Evolutionary conservation across 2,329 filamentous ascomycete species (phyloP).

Genomic region (Cladorrhinum sp.): DNA sequence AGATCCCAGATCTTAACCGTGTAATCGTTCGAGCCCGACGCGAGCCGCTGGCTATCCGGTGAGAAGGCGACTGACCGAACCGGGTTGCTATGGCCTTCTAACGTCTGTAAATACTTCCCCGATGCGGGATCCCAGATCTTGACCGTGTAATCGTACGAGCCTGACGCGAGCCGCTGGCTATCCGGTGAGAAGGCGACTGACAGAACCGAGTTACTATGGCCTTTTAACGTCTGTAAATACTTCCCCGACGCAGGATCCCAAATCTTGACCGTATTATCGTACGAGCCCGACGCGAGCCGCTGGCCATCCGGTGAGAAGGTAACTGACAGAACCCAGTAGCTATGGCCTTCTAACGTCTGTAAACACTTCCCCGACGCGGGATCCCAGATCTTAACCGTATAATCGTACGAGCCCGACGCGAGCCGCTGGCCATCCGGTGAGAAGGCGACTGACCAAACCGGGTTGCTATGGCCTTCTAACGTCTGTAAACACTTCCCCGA

Average conservation of each 20-base stretch:
- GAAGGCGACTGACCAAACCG: background rate
- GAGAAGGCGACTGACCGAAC: background rate
- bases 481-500: background rate
- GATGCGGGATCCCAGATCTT: background rate
- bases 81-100: background rate
- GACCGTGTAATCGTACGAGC: background rate
- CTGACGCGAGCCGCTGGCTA: background rate
- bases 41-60: background rate
- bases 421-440: constrained; percentile 1
- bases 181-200: background rate
- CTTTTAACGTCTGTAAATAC: background rate
- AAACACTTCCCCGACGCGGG: background rate
- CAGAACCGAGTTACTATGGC: background rate
- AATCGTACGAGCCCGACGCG: background rate
- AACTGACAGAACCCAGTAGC: background rate
- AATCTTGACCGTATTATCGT: background rate
- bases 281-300: background rate
- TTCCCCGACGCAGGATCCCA: background rate
- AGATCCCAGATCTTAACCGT: background rate
- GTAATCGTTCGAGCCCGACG: background rate
- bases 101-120: background rate
- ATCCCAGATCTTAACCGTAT: background rate
- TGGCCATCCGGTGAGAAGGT: background rate
- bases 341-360: background rate
- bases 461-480: background rate